Base-by-base conservation (phyloP, 2,329 filamentous ascomycete genomes). In the Lojkania enalia region DNA sequence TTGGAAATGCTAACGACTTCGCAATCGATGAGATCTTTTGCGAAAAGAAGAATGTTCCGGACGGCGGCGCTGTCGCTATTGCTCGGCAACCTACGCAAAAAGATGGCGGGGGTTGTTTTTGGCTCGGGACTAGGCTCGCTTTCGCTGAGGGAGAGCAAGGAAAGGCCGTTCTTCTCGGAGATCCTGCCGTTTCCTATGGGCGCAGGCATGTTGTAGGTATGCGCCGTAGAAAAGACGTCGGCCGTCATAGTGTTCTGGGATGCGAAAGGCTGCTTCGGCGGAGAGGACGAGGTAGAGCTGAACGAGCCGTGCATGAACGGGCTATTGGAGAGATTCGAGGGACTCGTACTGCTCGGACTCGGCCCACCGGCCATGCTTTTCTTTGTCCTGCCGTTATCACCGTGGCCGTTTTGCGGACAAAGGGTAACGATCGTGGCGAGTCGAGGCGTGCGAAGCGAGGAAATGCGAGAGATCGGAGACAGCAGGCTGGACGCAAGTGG, bases 31-130 rank as follows among this genome's bases (percentile, higher is more conserved):
- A 85, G 73, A 51, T 85, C 81, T 55, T 82, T 81, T 15, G 82
- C 80, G 55, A 86, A 85, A n/a, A 84, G 72, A 4, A 86, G 71
- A 73, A 86, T 83, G 62, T 79, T 82, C 52, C 78, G 76, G 44
- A 86, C 73, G 14, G 78, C 74, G 51, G 84, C 82, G 39, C 74
- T 68, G 57, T 76, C 80, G 32, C 77, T 84, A 61, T 77, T 82
- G 47, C 73, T 75, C 3, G 82, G 80, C 12, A 86, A 72, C 55
- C 77, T 81, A 58, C 81, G 80, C 70, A 86, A 74, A 43, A 82
- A 65, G 48, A 86, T 72, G 41, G 67, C 58, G 38, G 67, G 59
- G 23, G 54, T 54, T 33, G 43, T 50, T 35, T 61, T 63, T 39
- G 45, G 39, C 4, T 61, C 60, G 25, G 58, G 48, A 35, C 48